Evolutionary conservation across 176 grass and related monocot species (phyloP), one percentile per base, ranked within the genome.

Genomic region (Musa troglodytarum): DNA sequence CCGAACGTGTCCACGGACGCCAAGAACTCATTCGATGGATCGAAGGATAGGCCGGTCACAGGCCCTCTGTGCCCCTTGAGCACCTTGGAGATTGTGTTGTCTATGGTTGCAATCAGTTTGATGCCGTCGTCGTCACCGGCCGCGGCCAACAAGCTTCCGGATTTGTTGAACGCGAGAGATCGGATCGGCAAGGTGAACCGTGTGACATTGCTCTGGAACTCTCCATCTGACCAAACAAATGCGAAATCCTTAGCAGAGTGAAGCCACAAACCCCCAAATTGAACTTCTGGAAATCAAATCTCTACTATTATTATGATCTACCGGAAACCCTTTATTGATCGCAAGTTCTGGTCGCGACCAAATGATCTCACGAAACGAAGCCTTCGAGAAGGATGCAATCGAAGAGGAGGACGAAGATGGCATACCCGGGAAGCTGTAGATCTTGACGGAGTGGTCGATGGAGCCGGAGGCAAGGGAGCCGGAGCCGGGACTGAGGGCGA

Each of bases 91-190:
- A 97, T 97, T 13, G 94, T 85, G 63, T 74, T 90, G 77, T 97
- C 94, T 2, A 97, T 81, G 15, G 94, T 97, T 0, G 90, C 86
- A 43, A 97, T 91, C 77, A 97, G 71, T 53, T 97, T 97, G 82
- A 97, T 93, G 68, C 90, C 94, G 34, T 97, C 94, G 8, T 97
- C 94, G 52, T 97, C 94, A 49, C 94, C 94, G 2, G 89, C 94
- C 1, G 94, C 94, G 16, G 94, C 90, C 76, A 97, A 75, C 12
- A 97, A 79, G 24, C 83, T 90, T 1, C 88, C 94, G 2, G 89
- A 85, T 78, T 77, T 93, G 83, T 87, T 97, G 75, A 97, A 97
- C 57, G 88, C 68, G 53, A 97, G 85, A 16, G 90, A 93, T 58
- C 85, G 77, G 66, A 97, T 97, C 19, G 90, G 94, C 11, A 97